These are phyloP conservation scores for Lycium barbarum DNA, from an alignment of 257 asterid genomes.

Conservation along the genomic window DNA sequence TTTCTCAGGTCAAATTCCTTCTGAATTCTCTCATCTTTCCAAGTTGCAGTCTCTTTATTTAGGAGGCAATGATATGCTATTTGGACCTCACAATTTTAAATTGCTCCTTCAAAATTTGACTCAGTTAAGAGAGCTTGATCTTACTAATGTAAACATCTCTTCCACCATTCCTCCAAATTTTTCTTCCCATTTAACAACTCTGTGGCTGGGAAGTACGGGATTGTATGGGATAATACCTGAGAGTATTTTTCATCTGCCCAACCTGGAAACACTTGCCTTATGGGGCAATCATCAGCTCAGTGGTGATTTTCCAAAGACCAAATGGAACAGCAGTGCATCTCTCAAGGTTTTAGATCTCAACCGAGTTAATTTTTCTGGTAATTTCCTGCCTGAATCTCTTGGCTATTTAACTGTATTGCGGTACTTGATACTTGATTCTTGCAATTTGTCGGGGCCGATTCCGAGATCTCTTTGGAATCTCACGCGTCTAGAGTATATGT, in stretches of 20 bases:
- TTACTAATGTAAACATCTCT: not conserved
- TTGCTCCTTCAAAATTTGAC: conserved; percentile 41
- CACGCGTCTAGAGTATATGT: conserved; percentile 3
- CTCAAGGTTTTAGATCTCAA: conserved; percentile 25
- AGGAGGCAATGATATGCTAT: not conserved
- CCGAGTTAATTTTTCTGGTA: conserved; percentile 33
- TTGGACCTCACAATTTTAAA: conserved; percentile 20
- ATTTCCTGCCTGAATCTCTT: conserved; percentile 32
- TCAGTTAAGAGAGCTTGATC: conserved; percentile 21
- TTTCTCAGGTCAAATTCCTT: conserved; percentile 40
- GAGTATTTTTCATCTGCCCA: conserved; percentile 30
- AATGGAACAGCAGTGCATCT: conserved; percentile 33
- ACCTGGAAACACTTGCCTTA: conserved; percentile 22
- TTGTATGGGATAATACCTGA: conserved; percentile 31
- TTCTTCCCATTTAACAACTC: conserved; percentile 30
- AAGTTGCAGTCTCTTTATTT: conserved; percentile 30
- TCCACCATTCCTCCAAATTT: conserved; percentile 37
- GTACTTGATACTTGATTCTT: conserved; percentile 5
- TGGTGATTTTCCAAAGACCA: conserved; percentile 28
- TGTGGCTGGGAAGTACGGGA: conserved; percentile 12
- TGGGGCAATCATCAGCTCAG: not conserved
- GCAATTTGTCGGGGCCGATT: conserved; percentile 16
- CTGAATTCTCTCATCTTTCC: conserved; percentile 26
- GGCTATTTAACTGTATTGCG: conserved; percentile 31
- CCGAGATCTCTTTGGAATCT: conserved; percentile 34